A percentile compares a stretch with the other conserved stretches of the same genome.
Evolutionary conservation across 805 yeast genomes (phyloP).

Genomic region (Teunomyces lycoperdinae): DNA sequence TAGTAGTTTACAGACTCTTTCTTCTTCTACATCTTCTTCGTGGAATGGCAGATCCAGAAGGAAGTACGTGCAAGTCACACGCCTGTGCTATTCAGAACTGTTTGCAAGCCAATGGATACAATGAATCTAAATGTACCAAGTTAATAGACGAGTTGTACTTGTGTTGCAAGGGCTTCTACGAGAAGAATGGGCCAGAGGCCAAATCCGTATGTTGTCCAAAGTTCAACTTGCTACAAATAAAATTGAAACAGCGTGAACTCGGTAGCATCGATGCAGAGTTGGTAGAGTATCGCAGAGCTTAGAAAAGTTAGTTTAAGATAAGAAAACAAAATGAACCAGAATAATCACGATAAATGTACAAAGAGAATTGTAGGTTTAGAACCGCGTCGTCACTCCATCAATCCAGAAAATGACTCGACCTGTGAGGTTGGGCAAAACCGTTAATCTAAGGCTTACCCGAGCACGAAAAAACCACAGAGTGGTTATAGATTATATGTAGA

Average conservation of each 20-base stretch:
- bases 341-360: neutral
- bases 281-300: slow-evolving; percentile 8
- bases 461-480: slow-evolving; percentile 66
- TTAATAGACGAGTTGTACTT: slow-evolving; percentile 67
- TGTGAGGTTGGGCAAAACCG: slow-evolving; percentile 50
- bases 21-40: neutral
- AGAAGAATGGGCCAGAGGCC: slow-evolving; percentile 54
- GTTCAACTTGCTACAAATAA: slow-evolving; percentile 57
- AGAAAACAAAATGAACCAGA: neutral
- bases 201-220: slow-evolving; percentile 77
- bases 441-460: slow-evolving; percentile 89
- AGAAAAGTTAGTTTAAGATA: slow-evolving; percentile 2
- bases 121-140: slow-evolving; percentile 72
- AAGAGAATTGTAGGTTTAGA: slow-evolving; percentile 58
- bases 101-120: slow-evolving; percentile 54
- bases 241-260: slow-evolving; percentile 59
- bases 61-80: slow-evolving; percentile 59
- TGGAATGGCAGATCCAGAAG: slow-evolving; percentile 2
- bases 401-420: slow-evolving; percentile 49
- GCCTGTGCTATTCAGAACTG: slow-evolving; percentile 89
- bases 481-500: slow-evolving; percentile 47
- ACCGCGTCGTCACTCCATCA: slow-evolving; percentile 62
- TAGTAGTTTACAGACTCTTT: neutral
- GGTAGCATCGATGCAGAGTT: slow-evolving; percentile 61
- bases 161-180: slow-evolving; percentile 71